Evolutionary conservation across 148 eudicot species (phyloP), one percentile per base, ranked within the genome.

Genomic region (Vaccinium darrowii): DNA sequence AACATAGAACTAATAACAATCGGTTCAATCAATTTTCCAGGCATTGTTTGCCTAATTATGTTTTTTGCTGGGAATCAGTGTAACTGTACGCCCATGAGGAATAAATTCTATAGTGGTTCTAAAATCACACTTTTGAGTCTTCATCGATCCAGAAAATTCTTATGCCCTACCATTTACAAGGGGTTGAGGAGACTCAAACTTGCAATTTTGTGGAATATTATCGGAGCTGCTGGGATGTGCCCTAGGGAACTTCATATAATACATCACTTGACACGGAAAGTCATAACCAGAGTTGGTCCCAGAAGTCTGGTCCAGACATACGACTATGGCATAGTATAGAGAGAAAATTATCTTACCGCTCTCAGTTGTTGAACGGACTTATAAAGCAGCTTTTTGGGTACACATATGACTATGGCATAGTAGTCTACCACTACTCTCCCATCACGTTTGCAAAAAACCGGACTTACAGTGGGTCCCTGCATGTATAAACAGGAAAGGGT

Each of bases 401-500:
- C 97, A 90, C 99, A 96, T 47, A 96, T 92, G 53, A 92, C 97
- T 81, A 96, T 92, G 75, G 97, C 98, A 88, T 85, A 93, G 81
- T 94, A 94, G 82, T 93, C 98, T 76, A 91, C 90, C 25, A 83
- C 27, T 57, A 91, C 89, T 74, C 33, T 90, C n/a, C 98, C 98
- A 87, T 94, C 86, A 73, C 88, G 90, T 87, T 92, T 92, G 88
- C 94, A 86, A 84, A 90, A 96, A 80, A 96, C 98, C 21, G 95
- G 98, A 89, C 97, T 94, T 82, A 96, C 47, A 53, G 95, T 93
- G 76, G 99, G 99, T 65, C 99, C 99, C 99, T 93, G 91, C 91
- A 90, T 63, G 62, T 65, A 79, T 54, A 50, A 78, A 58, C 85
- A 19, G 58, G 69, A 83, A 71, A 62, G 23, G 54, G 81, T 83